phyloP scores from a whole-genome alignment of 306 rosid genomes.

The Cucumis hystrix region DNA sequence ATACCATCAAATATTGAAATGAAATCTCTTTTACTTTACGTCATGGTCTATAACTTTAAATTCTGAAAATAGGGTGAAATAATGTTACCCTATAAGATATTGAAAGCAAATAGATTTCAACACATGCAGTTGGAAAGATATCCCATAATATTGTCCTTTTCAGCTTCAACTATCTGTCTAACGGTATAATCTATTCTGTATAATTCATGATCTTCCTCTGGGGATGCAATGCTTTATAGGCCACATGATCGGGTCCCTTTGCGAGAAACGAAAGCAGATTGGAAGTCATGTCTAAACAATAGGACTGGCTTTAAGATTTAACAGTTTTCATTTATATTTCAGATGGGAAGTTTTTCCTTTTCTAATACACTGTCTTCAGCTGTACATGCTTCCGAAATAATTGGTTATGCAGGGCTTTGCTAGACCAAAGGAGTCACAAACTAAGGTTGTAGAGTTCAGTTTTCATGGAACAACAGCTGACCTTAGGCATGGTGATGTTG shows the following conservation, averaged over 20 bases:
- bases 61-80: background rate
- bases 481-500: constrained; percentile 85
- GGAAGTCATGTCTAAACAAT: constrained; percentile 75
- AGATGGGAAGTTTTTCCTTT: background rate
- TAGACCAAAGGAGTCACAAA: constrained; percentile 60
- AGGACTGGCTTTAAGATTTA: constrained; percentile 84
- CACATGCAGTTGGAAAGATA: background rate
- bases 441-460: constrained; percentile 44
- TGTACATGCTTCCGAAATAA: background rate
- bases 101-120: background rate
- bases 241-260: constrained; percentile 90
- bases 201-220: background rate
- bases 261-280: constrained; percentile 76
- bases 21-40: background rate
- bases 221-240: constrained; percentile 33
- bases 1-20: background rate
- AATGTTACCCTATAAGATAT: background rate
- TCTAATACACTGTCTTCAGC: background rate
- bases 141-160: background rate
- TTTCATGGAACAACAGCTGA: constrained; percentile 52
- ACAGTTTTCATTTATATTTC: background rate
- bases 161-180: background rate
- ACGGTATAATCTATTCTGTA: background rate
- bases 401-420: constrained; percentile 62
- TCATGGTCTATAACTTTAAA: background rate